These are phyloP conservation scores for Ophiocordyceps sinensis DNA, from an alignment of 2,329 filamentous ascomycete genomes.

Conservation along the genomic window DNA sequence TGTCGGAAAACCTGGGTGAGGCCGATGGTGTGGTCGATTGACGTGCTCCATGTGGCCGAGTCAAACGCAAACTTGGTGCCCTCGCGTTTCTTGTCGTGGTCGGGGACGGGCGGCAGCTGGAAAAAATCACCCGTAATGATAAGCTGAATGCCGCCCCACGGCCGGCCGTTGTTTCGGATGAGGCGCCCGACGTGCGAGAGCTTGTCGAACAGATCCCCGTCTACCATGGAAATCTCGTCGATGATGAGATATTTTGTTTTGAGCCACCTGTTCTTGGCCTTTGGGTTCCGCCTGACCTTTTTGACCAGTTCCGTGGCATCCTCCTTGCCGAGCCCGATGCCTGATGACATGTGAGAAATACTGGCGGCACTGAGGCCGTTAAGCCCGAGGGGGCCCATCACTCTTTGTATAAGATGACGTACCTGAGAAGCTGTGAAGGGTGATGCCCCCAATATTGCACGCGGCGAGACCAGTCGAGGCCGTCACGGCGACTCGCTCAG, in stretches of 20 bases:
- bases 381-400: too few relatives aligned
- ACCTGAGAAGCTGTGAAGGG: conserved; percentile 88
- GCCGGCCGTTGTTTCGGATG: conserved; percentile 78
- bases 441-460: conserved; percentile 93
- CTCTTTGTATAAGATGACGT: conserved; percentile 1
- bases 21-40: conserved; percentile 89
- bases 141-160: conserved; percentile 92
- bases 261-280: conserved; percentile 80
- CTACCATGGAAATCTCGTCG: conserved; percentile 97
- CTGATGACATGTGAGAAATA: conserved; percentile 7
- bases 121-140: conserved; percentile 97
- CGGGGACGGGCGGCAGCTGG: conserved; percentile 86
- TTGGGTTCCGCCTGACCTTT: conserved; percentile 79
- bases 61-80: conserved; percentile 85
- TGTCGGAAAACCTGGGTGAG: conserved; percentile 94
- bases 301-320: conserved; percentile 65
- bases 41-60: conserved; percentile 79
- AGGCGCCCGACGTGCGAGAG: conserved; percentile 73
- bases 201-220: conserved; percentile 94
- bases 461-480: conserved; percentile 92
- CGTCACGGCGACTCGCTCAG: conserved; percentile 80
- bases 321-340: conserved; percentile 87
- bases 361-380: too few relatives aligned
- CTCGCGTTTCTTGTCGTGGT: conserved; percentile 41
- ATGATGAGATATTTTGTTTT: conserved; percentile 77